Conservation (phyloP, 345 rosid species). For the Lepidium africanum region DNA sequence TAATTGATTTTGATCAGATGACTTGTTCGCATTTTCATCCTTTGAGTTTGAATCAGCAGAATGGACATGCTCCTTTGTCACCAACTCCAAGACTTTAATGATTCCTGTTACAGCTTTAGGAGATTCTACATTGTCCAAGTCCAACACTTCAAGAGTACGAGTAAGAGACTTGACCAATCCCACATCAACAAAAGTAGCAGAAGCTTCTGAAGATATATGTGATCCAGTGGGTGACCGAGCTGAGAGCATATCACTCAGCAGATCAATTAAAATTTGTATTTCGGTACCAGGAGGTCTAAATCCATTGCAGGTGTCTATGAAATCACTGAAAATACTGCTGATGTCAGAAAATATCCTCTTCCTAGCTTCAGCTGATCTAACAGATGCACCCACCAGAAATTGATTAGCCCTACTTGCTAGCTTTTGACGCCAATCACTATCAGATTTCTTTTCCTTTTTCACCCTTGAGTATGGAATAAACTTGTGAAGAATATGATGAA, state of each 20-base stretch:
- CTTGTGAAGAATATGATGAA: conserved; percentile 70
- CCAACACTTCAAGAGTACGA: conserved; percentile 74
- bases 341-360: conserved; percentile 73
- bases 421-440: conserved; percentile 90
- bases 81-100: conserved; percentile 83
- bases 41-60: conserved; percentile 51
- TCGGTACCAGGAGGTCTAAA: conserved; percentile 53
- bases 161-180: conserved; percentile 78
- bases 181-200: conserved; percentile 80
- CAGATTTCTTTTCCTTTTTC: conserved; percentile 64
- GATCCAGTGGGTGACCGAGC: conserved; percentile 85
- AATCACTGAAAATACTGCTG: conserved; percentile 53
- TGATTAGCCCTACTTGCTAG: conserved; percentile 74
- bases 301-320: conserved; percentile 53
- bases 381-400: conserved; percentile 82
- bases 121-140: conserved; percentile 79
- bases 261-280: conserved; percentile 62
- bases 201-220: conserved; percentile 74
- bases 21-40: conserved; percentile 55
- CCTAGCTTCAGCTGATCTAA: conserved; percentile 87
- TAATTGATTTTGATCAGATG: conserved; percentile 41
- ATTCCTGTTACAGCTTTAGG: conserved; percentile 79
- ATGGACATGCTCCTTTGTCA: conserved; percentile 83
- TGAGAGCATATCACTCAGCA: conserved; percentile 78
- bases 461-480: conserved; percentile 58